Evolutionary conservation across 2,329 filamentous ascomycete species (phyloP).

Genomic region (Aureobasidium subglaciale): DNA sequence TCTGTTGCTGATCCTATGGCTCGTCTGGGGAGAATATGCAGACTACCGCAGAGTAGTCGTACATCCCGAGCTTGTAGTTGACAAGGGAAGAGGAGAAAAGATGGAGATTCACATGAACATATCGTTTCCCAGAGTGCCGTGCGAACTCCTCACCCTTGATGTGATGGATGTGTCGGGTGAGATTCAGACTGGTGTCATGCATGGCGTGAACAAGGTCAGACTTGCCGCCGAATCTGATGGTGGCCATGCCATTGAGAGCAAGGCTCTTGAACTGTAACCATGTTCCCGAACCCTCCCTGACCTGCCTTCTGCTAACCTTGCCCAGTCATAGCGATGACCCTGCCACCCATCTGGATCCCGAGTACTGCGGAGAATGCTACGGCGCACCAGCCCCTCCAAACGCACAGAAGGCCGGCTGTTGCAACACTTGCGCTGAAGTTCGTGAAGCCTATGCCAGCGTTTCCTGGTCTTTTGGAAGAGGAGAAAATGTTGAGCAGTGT

Average conservation of each 20-base stretch:
- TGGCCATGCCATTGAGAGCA: slow-evolving; percentile 65
- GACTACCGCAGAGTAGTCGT: slow-evolving; percentile 84
- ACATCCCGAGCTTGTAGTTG: slow-evolving; percentile 87
- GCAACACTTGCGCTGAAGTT: slow-evolving; percentile 95
- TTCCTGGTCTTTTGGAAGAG: slow-evolving; percentile 89
- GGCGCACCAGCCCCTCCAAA: slow-evolving; percentile 67
- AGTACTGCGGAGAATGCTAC: slow-evolving; percentile 92
- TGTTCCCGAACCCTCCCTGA: not conserved
- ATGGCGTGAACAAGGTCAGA: slow-evolving; percentile 87
- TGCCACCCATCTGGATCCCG: slow-evolving; percentile 72
- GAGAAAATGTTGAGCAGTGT: slow-evolving; percentile 91
- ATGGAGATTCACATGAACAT: slow-evolving; percentile 99
- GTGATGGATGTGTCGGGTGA: slow-evolving; percentile 99
- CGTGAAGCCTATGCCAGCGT: slow-evolving; percentile 84
- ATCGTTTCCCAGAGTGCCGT: slow-evolving; percentile 87
- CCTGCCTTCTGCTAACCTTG: not conserved
- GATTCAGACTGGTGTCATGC: slow-evolving; percentile 87
- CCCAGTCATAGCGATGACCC: slow-evolving; percentile 60
- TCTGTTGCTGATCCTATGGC: slow-evolving; percentile 76
- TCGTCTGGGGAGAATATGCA: slow-evolving; percentile 91
- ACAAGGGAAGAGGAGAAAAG: slow-evolving; percentile 93
- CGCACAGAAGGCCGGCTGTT: slow-evolving; percentile 78
- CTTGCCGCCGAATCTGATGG: slow-evolving; percentile 66
- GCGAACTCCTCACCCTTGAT: slow-evolving; percentile 90
- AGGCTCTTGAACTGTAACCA: slow-evolving; percentile 56